A percentile compares a stretch with the other conserved stretches of the same genome.
These are phyloP conservation scores for Backusella tarrabulga DNA, from an alignment of 192 early-diverging fungal species.

Conservation along the genomic window DNA sequence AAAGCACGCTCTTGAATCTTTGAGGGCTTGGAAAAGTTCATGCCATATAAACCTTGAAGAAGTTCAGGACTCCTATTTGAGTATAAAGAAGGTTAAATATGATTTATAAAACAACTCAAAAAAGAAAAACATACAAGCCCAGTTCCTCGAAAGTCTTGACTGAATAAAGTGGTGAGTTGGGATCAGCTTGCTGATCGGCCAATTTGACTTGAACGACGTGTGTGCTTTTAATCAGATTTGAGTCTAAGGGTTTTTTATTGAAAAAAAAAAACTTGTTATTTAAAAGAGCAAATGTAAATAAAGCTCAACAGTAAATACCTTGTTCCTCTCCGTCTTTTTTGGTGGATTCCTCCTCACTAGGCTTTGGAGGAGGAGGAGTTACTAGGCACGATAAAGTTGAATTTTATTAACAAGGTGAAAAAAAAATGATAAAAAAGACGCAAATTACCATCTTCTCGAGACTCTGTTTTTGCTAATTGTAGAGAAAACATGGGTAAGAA, in stretches of 20 bases:
- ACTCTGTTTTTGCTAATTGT: background rate
- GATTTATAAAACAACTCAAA: background rate
- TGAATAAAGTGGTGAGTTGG: constrained; percentile 74
- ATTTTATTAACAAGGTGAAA: background rate
- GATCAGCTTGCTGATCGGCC: constrained; percentile 66
- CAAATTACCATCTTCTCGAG: background rate
- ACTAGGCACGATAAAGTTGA: background rate
- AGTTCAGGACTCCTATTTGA: constrained; percentile 68
- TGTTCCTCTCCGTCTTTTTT: too few relatives aligned
- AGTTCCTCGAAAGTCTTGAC: constrained; percentile 78
- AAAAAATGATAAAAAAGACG: background rate
- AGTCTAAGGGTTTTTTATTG: background rate
- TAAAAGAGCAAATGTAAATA: background rate
- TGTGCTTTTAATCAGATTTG: constrained; percentile 42
- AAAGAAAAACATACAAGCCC: constrained; percentile 49
- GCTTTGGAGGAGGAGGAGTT: background rate
- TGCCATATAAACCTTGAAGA: constrained; percentile 90
- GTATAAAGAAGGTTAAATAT: background rate
- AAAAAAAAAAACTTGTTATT: background rate
- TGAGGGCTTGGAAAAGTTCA: constrained; percentile 91
- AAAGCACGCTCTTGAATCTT: constrained; percentile 96
- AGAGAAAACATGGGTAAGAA: background rate
- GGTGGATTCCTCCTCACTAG: background rate
- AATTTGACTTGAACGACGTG: constrained; percentile 52
- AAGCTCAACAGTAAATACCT: background rate